Conservation (phyloP, 768 basidiomycete genomes). For the Lentinus tigrinus region DNA sequence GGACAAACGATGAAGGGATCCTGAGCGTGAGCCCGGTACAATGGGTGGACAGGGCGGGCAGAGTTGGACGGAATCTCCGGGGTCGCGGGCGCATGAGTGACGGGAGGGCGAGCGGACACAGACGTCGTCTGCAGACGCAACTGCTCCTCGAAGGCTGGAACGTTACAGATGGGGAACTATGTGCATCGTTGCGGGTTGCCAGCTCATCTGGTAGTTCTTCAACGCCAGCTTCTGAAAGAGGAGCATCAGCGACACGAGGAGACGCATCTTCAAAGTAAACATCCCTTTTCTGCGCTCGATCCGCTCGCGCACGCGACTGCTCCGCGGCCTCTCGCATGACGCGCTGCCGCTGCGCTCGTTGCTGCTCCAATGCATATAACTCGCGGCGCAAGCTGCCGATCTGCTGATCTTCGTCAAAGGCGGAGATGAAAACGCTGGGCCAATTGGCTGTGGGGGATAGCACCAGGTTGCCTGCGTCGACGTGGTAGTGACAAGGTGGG, state of each 20-base stretch:
- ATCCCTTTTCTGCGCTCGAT: neutral
- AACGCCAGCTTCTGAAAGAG: neutral
- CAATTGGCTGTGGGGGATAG: neutral
- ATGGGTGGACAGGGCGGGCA: conserved; percentile 6
- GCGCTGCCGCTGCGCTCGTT: neutral
- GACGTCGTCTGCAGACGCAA: neutral
- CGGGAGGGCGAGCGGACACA: neutral
- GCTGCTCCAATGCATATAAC: neutral
- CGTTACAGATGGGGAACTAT: no score
- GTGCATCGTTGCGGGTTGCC: no score
- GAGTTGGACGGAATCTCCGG: no score
- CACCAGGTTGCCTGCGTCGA: neutral
- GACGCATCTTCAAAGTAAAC: conserved; percentile 1
- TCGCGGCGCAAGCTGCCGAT: conserved; percentile 1
- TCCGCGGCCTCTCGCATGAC: neutral
- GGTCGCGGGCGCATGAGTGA: neutral
- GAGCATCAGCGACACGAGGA: neutral
- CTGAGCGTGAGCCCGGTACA: conserved; percentile 11
- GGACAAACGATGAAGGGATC: conserved; percentile 36
- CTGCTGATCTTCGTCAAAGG: neutral
- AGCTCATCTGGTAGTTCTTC: no score
- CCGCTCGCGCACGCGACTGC: neutral
- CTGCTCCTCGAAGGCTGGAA: no score
- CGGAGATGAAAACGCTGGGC: neutral
- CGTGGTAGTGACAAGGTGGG: neutral